Percentiles rank a stretch among this genome's conserved stretches.
Conservation (phyloP, 192 early-diverging fungal genomes). For the Lobulomyces angularis region DNA sequence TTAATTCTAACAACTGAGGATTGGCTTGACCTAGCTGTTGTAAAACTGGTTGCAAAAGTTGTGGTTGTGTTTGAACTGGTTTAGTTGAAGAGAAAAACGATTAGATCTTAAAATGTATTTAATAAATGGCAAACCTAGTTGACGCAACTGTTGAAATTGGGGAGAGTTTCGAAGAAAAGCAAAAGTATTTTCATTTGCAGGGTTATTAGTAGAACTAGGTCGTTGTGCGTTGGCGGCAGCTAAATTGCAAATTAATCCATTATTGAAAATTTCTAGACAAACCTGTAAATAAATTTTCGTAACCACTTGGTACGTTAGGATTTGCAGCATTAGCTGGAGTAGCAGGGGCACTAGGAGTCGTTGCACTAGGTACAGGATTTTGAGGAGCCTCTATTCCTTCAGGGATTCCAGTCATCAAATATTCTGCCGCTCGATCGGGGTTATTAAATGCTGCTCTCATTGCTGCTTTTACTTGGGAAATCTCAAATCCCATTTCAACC, state of each 20-base stretch:
- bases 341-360: constrained; percentile 7
- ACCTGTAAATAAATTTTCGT: neutral
- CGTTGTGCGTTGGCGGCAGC: constrained; percentile 10
- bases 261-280: no score
- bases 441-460: constrained; percentile 97
- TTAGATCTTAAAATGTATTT: no score
- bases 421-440: constrained; percentile 92
- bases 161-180: constrained; percentile 58
- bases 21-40: constrained; percentile 70
- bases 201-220: no score
- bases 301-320: neutral
- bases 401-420: constrained; percentile 57
- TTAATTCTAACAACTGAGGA: constrained; percentile 59
- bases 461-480: constrained; percentile 70
- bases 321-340: constrained; percentile 13
- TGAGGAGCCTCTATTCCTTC: constrained; percentile 9
- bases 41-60: constrained; percentile 73
- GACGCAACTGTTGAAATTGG: constrained; percentile 85
- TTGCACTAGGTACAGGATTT: constrained; percentile 4
- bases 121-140: no score
- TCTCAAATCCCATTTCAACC: constrained; percentile 90
- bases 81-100: no score
- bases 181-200: constrained; percentile 23
- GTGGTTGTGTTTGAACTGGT: constrained; percentile 77
- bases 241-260: constrained; percentile 6